A percentile compares a stretch with the other conserved stretches of the same genome.
These are phyloP conservation scores for Prunus salicina DNA, from an alignment of 306 rosid species.

Conservation along the genomic window DNA sequence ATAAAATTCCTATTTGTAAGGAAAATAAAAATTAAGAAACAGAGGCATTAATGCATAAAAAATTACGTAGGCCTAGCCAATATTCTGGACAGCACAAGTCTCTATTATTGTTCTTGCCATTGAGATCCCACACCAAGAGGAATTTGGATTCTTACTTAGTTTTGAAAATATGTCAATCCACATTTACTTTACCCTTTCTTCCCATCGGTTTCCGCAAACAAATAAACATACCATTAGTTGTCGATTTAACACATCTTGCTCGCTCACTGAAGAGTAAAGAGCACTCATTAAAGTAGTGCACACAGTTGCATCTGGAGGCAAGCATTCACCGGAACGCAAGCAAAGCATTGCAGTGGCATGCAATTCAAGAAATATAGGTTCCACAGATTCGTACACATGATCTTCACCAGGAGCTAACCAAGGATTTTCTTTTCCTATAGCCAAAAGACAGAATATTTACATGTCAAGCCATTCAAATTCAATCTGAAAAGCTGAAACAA, in stretches of 20 bases:
- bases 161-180: not conserved
- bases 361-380: constrained; percentile 77
- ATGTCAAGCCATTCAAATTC: not conserved
- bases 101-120: not conserved
- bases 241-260: constrained; percentile 62
- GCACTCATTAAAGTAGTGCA: constrained; percentile 82
- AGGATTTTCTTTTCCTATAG: constrained; percentile 66
- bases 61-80: constrained; percentile 9
- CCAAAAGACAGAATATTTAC: constrained; percentile 20
- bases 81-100: too few relatives aligned
- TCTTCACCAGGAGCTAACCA: constrained; percentile 62
- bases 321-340: constrained; percentile 88
- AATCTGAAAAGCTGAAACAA: not conserved
- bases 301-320: constrained; percentile 84
- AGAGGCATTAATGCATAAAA: not conserved
- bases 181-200: not conserved
- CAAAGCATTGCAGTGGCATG: constrained; percentile 92
- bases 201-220: not conserved
- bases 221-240: constrained; percentile 59
- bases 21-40: constrained; percentile 11
- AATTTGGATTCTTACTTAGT: not conserved
- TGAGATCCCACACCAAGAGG: not conserved
- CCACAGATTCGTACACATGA: constrained; percentile 42
- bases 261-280: constrained; percentile 69
- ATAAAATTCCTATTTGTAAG: constrained; percentile 20